Conservation (phyloP, 257 asterid species). For the Nyctanthes arbortristis region DNA sequence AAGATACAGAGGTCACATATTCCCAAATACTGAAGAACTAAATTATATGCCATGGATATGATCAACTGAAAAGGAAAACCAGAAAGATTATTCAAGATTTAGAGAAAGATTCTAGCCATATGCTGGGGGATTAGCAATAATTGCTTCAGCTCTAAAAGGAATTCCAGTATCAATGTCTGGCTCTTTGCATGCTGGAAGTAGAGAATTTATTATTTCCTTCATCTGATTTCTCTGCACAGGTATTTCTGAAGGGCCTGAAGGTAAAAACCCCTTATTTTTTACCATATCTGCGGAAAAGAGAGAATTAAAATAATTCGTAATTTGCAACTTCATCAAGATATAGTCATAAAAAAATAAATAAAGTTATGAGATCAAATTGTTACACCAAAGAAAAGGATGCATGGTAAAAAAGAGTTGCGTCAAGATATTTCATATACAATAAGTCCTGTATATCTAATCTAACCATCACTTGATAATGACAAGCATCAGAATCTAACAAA, state of each 20-base stretch:
- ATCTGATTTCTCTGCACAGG: slow-evolving; percentile 81
- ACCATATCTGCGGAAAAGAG: slow-evolving; percentile 77
- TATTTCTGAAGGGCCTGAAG: slow-evolving; percentile 98
- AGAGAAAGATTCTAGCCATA: slow-evolving; percentile 56
- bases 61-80: not conserved
- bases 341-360: not conserved
- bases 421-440: not conserved
- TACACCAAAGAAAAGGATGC: slow-evolving; percentile 1
- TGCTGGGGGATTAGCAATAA: slow-evolving; percentile 89
- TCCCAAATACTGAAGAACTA: not conserved
- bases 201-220: slow-evolving; percentile 80
- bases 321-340: slow-evolving; percentile 4
- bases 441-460: slow-evolving; percentile 2
- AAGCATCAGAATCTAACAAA: slow-evolving; percentile 19
- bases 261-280: slow-evolving; percentile 96
- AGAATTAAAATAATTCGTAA: slow-evolving; percentile 8
- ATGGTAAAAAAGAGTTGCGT: not conserved
- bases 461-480: slow-evolving; percentile 7
- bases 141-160: slow-evolving; percentile 91
- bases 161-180: slow-evolving; percentile 84
- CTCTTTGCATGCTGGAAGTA: slow-evolving; percentile 84
- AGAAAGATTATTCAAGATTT: not conserved
- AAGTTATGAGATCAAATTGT: not conserved
- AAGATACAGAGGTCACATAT: slow-evolving; percentile 10
- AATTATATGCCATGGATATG: not conserved